phyloP scores from a whole-genome alignment of 768 basidiomycete species.

The Crassisporium funariophilum region DNA sequence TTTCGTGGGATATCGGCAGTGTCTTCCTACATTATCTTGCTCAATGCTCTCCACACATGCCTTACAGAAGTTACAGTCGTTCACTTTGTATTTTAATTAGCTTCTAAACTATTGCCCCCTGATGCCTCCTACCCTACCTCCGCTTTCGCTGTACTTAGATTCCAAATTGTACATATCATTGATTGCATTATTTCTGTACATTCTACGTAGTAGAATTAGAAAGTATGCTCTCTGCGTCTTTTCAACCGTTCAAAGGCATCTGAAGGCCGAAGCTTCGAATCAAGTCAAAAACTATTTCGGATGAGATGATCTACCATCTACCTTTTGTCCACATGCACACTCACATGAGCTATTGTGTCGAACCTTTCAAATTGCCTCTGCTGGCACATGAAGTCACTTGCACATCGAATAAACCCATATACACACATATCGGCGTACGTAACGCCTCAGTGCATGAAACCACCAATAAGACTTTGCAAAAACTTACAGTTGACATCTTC shows the following conservation, averaged over 20 bases:
- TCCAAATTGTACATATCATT: conserved; percentile 9
- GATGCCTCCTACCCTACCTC: too few species aligned
- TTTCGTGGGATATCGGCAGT: too few species aligned
- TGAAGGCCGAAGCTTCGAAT: conserved; percentile 2
- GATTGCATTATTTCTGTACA: conserved; percentile 11
- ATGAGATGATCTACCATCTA: conserved; percentile 9
- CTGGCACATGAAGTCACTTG: conserved; percentile 7
- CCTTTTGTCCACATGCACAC: not conserved
- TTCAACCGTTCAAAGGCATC: not conserved
- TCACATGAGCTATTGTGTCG: conserved; percentile 2
- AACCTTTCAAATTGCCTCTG: conserved; percentile 12
- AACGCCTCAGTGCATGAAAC: conserved; percentile 8
- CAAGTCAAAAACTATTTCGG: conserved; percentile 1
- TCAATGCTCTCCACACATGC: too few species aligned
- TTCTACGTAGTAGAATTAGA: not conserved
- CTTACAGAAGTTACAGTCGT: not conserved
- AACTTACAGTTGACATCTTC: conserved; percentile 14
- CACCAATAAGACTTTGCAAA: conserved; percentile 8
- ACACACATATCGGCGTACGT: conserved; percentile 9
- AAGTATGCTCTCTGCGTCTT: not conserved
- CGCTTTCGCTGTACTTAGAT: conserved; percentile 5
- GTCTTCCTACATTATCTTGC: too few species aligned
- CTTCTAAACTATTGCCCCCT: too few species aligned
- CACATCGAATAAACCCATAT: conserved; percentile 13
- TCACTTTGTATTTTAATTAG: not conserved